Base-by-base conservation (phyloP, 2,329 filamentous ascomycete genomes). In the Fusarium sp. region DNA sequence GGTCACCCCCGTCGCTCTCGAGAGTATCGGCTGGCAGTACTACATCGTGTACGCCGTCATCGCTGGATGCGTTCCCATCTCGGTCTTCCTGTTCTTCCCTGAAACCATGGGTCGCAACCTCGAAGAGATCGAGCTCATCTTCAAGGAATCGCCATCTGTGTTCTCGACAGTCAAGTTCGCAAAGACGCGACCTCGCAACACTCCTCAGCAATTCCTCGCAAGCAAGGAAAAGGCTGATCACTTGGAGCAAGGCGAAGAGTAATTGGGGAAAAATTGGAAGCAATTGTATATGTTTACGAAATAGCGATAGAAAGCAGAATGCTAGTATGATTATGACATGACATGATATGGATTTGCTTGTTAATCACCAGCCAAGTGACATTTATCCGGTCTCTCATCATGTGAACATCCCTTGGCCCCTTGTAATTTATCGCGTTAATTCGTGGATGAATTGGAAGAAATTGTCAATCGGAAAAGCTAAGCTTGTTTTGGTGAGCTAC, bases 1-100 rank as follows among this genome's bases (percentile, higher is more conserved):
- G 73, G 87, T 92, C 32, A 92, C 90, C 0, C 92, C 91, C 0
- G 87, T 91, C 1, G 85, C 92, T 7, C 86, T 93, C 25, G 82
- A 88, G 64, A 87, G 88, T 52, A 91, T 87, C 18, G 84, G 84
- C 19, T 90, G 85, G 78, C 86, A 87, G 43, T 85, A 88, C 2
- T 79, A 79, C 69, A 79, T 79, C 25, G 85, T 88, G 3, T 88
- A 87, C 30, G 79, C 80, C 9, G 79, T 78, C 30, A 84, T 87
- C 52, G 84, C 85, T 69, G 83, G 83, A 28, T 77, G 82, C 12
- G 85, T 87, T 43, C 78, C 86, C 13, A 81, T 85, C 10, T 81
- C 83, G 19, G 85, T 85, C 4, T 80, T 72, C 62, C 74, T 80
- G 47, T 74, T 79, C 60, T 80, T 80, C 64, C 79, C 86, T 6